Evolutionary conservation across 805 yeast genomes (phyloP), one percentile per base, ranked within the genome.

Genomic region (Yamadazyma endophytica): DNA sequence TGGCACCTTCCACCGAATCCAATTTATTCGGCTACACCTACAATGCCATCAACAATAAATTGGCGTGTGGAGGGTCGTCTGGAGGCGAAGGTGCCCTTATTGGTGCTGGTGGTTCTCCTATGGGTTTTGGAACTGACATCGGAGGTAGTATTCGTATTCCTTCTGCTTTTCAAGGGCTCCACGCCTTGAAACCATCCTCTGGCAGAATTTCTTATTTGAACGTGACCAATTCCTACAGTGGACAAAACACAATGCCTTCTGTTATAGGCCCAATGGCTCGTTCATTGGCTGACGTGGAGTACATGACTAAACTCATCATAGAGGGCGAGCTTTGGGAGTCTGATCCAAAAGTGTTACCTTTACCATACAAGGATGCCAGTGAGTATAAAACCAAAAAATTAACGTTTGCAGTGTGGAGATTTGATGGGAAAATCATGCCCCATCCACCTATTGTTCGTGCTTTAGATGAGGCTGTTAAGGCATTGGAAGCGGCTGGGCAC

Each of bases 271-370:
- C 49, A 63, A 68, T 38, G 42, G 42, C 60, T 6, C 38, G 61
- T 24, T 43, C 52, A 9, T 32, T 45, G 28, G 40, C 26, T 66
- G 65, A 47, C 15, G 62, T 79, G 17, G 63, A 64, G 29, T 64
- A 69, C 37, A 67, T 73, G 34, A 54, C 74, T 56, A 66, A 69
- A 43, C 53, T 68, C 5, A 51, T 77, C 24, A 44, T 56, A 27
- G 67, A 58, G 23, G 57, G 67, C 39, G 57, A 73, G 49, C 82
- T 82, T 6, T 78, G 82, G 83, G 47, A 34, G 7, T 13, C 52
- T 26, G 84, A 79, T 49, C 65, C 74, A 29, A 54, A 29, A 17
- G 42, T 38, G 5, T 19, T 25, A 17, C 33, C 36, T 61, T 19
- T 42, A 61, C 16, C 46, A 60, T 31, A 77, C 78, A 12, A 14